These are phyloP conservation scores for Nigrospora osmanthi DNA, from an alignment of 2,329 filamentous ascomycete species.

Conservation along the genomic window DNA sequence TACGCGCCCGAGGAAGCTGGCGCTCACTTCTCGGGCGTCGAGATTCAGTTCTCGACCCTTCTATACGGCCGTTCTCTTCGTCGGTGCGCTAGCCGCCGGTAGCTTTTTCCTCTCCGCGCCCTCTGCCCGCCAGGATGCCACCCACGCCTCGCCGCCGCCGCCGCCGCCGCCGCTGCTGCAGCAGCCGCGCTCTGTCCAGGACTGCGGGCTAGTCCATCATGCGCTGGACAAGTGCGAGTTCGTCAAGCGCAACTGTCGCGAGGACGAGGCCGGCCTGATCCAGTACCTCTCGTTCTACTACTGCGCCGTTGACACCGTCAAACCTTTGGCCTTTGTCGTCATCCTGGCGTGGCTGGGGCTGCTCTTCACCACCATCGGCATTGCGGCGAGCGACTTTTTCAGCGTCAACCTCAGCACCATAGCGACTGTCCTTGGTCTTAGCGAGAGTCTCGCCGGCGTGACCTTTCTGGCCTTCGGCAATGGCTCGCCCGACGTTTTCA, in stretches of 20 bases:
- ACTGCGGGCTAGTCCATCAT: conserved; percentile 75
- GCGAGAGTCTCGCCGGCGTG: conserved; percentile 91
- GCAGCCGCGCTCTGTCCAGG: conserved; percentile 18
- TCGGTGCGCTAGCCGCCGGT: conserved; percentile 37
- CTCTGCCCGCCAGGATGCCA: conserved; percentile 8
- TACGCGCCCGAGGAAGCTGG: conserved; percentile 3
- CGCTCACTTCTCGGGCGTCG: conserved; percentile 14
- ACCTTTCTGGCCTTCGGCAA: conserved; percentile 97
- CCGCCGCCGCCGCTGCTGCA: conserved; percentile 8
- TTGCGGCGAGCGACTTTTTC: conserved; percentile 97
- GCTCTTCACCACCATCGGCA: conserved; percentile 93
- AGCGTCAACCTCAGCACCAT: conserved; percentile 95
- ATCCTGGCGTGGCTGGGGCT: conserved; percentile 78
- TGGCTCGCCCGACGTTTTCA: conserved; percentile 96
- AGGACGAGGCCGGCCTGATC: conserved; percentile 84
- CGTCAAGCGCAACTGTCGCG: conserved; percentile 70
- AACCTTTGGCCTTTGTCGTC: conserved; percentile 71
- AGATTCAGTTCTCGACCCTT: conserved; percentile 40
- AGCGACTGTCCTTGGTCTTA: conserved; percentile 79
- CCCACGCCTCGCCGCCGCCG: not conserved
- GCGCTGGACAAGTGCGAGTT: conserved; percentile 80
- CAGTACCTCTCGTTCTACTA: conserved; percentile 90
- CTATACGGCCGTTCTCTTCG: conserved; percentile 35
- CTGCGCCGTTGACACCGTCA: conserved; percentile 61
- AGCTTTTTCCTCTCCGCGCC: conserved; percentile 25